These are phyloP conservation scores for Emmonsiellopsis sp. DNA, from an alignment of 2,329 filamentous ascomycete genomes.

Conservation along the genomic window DNA sequence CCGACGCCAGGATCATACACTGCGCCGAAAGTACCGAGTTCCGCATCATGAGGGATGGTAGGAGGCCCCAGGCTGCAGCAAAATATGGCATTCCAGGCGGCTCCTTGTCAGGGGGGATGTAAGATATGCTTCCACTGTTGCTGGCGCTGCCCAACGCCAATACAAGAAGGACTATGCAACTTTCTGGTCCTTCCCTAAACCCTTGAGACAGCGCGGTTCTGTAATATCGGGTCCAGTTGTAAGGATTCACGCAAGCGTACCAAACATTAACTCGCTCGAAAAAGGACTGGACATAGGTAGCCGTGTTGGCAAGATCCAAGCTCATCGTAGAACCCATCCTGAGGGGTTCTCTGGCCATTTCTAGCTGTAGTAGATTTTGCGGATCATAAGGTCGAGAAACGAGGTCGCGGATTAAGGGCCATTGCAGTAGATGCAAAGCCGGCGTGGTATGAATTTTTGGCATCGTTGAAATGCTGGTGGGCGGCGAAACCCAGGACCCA, in stretches of 20 bases:
- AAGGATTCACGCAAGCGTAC: conserved; percentile 79
- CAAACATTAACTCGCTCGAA: conserved; percentile 75
- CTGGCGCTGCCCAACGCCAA: conserved; percentile 69
- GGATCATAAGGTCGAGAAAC: conserved; percentile 71
- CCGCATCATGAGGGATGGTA: conserved; percentile 70
- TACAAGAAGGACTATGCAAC: conserved; percentile 72
- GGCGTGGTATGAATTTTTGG: conserved; percentile 77
- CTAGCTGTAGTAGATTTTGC: conserved; percentile 70
- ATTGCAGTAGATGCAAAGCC: conserved; percentile 64
- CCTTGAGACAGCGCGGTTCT: conserved; percentile 64
- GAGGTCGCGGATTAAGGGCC: conserved; percentile 70
- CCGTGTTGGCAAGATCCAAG: conserved; percentile 65
- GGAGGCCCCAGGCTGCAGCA: conserved; percentile 66
- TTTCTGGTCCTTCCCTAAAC: conserved; percentile 70
- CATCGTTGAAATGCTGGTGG: conserved; percentile 71
- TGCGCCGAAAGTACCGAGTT: conserved; percentile 72
- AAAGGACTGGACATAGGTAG: conserved; percentile 67
- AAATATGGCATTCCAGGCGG: conserved; percentile 72
- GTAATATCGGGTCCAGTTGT: conserved; percentile 69
- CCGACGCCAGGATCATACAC: conserved; percentile 70
- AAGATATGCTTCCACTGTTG: conserved; percentile 65
- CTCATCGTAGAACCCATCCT: conserved; percentile 50
- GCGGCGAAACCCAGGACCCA: conserved; percentile 59
- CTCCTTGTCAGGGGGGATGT: conserved; percentile 58
- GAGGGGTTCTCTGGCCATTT: conserved; percentile 71